Evolutionary conservation across 140 eudicot species (phyloP).

Genomic region (Ambrosia hybrid): DNA sequence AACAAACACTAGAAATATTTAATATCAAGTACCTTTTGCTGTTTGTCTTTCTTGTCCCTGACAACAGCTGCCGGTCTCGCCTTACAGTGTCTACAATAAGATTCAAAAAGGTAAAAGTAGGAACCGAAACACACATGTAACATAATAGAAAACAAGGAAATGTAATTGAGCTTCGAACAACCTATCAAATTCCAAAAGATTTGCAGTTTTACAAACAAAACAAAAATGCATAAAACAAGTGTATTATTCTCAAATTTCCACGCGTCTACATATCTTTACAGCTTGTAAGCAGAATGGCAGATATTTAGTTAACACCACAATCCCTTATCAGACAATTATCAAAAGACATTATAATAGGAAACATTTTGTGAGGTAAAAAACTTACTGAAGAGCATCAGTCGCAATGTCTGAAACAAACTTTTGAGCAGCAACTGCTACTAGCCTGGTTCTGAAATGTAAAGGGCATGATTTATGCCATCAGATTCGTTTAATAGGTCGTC

Average conservation of each 20-base stretch:
- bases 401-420: slow-evolving; percentile 86
- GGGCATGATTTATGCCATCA: slow-evolving; percentile 7
- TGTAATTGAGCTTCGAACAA: too few species aligned
- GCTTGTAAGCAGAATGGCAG: too few species aligned
- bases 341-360: not conserved
- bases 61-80: not conserved
- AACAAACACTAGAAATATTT: slow-evolving; percentile 3
- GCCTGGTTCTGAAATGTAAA: slow-evolving; percentile 57
- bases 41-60: slow-evolving; percentile 4
- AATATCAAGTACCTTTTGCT: not conserved
- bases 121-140: not conserved
- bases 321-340: not conserved
- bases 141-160: too few species aligned
- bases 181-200: not conserved
- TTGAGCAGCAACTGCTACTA: slow-evolving; percentile 97
- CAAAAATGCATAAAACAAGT: too few species aligned
- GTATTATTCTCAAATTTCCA: too few species aligned
- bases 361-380: slow-evolving; percentile 1
- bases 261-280: too few species aligned
- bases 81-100: not conserved
- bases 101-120: not conserved
- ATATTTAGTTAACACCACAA: too few species aligned
- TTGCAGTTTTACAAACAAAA: too few species aligned
- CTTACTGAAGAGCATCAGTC: slow-evolving; percentile 90
- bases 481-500: not conserved